A percentile compares a stretch with the other conserved stretches of the same genome.
These are phyloP conservation scores for Platismatia glauca DNA, from an alignment of 495 filamentous ascomycete genomes.

Conservation along the genomic window DNA sequence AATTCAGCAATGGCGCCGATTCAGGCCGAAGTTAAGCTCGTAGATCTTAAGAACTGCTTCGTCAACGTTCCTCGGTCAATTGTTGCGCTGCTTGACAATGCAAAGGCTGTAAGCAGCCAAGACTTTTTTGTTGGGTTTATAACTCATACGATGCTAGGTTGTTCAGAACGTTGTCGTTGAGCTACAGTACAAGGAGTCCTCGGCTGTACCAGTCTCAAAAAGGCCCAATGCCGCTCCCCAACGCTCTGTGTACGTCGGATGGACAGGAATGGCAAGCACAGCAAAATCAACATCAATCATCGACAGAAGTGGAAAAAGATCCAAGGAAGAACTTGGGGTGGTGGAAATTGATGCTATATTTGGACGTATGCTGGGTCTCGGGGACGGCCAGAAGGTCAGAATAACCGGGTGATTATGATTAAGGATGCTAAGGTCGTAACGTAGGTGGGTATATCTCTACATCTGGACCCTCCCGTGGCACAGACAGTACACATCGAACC, in stretches of 20 bases:
- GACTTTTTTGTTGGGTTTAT: not conserved
- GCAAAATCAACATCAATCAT: constrained; percentile 64
- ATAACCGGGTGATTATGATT: not conserved
- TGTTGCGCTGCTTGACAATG: constrained; percentile 70
- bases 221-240: constrained; percentile 31
- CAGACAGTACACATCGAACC: constrained; percentile 95
- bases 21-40: constrained; percentile 66
- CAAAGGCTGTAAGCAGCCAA: constrained; percentile 63
- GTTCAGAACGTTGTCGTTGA: constrained; percentile 96
- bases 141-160: constrained; percentile 41
- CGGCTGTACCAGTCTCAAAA: constrained; percentile 30
- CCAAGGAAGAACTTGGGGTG: constrained; percentile 62
- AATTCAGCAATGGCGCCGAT: constrained; percentile 47
- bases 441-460: constrained; percentile 59
- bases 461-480: constrained; percentile 80
- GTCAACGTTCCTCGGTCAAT: constrained; percentile 87
- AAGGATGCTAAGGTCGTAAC: constrained; percentile 11
- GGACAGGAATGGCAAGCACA: constrained; percentile 96
- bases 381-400: constrained; percentile 75
- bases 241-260: constrained; percentile 76
- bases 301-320: constrained; percentile 54
- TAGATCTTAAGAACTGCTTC: constrained; percentile 84
- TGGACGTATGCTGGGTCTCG: constrained; percentile 68
- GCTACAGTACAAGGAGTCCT: constrained; percentile 51
- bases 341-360: constrained; percentile 90